These are phyloP conservation scores for Carex pumila DNA, from an alignment of 176 grass and related monocot genomes.

Conservation along the genomic window DNA sequence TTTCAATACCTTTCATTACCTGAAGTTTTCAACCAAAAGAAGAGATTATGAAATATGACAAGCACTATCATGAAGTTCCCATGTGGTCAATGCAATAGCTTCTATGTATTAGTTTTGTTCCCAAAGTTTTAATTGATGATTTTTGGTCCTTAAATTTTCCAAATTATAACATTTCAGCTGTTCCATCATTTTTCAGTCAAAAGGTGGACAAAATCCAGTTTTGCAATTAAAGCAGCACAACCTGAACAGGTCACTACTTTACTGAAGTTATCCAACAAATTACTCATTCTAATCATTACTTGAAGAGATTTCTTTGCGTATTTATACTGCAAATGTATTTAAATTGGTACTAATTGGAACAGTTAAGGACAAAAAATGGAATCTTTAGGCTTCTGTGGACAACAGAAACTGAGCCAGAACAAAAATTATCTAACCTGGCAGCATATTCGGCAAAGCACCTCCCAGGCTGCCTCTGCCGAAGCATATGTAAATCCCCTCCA, in stretches of 20 bases:
- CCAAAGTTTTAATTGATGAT: too few relatives aligned
- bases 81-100: neutral
- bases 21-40: slow-evolving; percentile 2
- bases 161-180: neutral
- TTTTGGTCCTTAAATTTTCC: neutral
- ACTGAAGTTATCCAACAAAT: neutral
- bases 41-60: neutral
- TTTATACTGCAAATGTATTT: neutral
- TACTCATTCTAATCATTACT: neutral
- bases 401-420: neutral
- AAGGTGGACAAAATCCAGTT: neutral
- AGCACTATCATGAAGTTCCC: neutral
- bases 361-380: neutral
- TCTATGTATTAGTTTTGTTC: neutral
- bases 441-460: slow-evolving; percentile 63
- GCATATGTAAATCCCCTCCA: slow-evolving; percentile 70
- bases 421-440: slow-evolving; percentile 44
- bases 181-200: neutral
- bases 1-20: too few relatives aligned
- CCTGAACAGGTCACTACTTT: neutral
- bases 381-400: neutral
- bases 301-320: neutral
- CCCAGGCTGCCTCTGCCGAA: slow-evolving; percentile 67
- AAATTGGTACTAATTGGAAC: neutral
- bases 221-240: neutral